Evolutionary conservation across 1,284 basidiomycete species (phyloP).

Genomic region (Golubevia sp.): DNA sequence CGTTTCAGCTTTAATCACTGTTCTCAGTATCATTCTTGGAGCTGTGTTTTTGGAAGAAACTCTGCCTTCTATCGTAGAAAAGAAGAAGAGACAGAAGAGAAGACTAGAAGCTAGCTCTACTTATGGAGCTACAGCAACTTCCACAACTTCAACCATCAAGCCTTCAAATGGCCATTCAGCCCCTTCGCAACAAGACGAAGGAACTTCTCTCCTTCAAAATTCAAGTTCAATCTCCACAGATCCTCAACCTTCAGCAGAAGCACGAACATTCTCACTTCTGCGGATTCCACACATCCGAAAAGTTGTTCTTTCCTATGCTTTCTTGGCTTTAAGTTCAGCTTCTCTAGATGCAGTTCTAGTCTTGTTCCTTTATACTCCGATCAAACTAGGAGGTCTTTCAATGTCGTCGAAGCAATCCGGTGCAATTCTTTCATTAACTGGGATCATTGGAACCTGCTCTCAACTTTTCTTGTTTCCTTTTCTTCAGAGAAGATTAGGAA

Average conservation of each 20-base stretch:
- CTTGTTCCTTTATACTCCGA: constrained; percentile 29
- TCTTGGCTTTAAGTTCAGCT: constrained; percentile 36
- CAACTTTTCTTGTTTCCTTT: constrained; percentile 62
- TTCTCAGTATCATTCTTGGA: constrained; percentile 25
- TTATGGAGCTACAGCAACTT: neutral
- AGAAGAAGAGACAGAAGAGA: constrained; percentile 3
- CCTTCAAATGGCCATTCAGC: neutral
- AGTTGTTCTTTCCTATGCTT: constrained; percentile 37
- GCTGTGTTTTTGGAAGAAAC: constrained; percentile 36
- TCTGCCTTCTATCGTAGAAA: constrained; percentile 28
- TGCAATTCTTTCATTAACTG: constrained; percentile 46
- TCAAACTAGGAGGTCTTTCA: constrained; percentile 26
- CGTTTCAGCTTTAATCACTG: constrained; percentile 19
- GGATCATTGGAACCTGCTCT: constrained; percentile 42
- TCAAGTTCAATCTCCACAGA: neutral
- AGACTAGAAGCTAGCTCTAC: neutral
- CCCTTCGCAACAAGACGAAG: neutral
- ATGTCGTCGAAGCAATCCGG: constrained; percentile 28
- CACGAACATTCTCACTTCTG: constrained; percentile 8
- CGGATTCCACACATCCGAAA: constrained; percentile 21
- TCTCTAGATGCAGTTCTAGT: constrained; percentile 34
- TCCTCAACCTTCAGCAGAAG: neutral
- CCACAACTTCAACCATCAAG: neutral
- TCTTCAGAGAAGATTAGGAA: constrained; percentile 55
- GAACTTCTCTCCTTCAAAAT: neutral